Base-by-base conservation (phyloP, 2,329 filamentous ascomycete genomes). In the Fusarium algeriense region DNA sequence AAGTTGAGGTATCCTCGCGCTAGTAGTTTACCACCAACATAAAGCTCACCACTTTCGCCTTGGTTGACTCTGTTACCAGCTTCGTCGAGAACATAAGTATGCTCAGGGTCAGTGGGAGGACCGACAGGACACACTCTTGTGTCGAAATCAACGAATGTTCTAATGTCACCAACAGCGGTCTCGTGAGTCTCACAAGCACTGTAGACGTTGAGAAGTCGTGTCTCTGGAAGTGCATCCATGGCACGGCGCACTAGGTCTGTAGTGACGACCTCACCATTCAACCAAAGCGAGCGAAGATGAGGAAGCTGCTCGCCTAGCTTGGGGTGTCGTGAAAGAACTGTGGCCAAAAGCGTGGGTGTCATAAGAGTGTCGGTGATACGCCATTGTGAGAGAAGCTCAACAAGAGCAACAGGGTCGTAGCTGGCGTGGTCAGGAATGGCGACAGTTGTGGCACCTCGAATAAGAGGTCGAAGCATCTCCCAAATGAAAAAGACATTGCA, bases 401-500 rank as follows among this genome's bases (percentile, higher is more conserved):
- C 91, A 30, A 95, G 87, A 50, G 90, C 88, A 37, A 89, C 87
- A 0, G 93, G 92, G 71, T 95, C 93, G 75, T 94, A 95, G 81
- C 92, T 94, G 38, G 86, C 87, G 73, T 92, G 89, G 73, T 95
- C 93, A 2, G 92, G 91, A 19, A 95, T 89, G 6, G 91, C 88
- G 26, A 94, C 87, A 7, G 93, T 91, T 0, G 93, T 93, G 5
- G 92, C 93, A 73, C 93, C 93, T 59, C 92, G 88, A 59, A 95
- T 78, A 46, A 95, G 83, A 12, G 93, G 93, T 8, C 93, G 91
- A 59, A 95, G 80, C 61, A 95, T 94, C 79, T 95, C 93, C 93
- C 93, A 95, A 49, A 95, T 86, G 78, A 95, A 95, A 80, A 95
- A 95, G 64, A 95, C 93, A 83, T 95, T 95, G 82, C 92, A 95